phyloP scores from a whole-genome alignment of 805 yeast species.

The Spathaspora girioi region DNA sequence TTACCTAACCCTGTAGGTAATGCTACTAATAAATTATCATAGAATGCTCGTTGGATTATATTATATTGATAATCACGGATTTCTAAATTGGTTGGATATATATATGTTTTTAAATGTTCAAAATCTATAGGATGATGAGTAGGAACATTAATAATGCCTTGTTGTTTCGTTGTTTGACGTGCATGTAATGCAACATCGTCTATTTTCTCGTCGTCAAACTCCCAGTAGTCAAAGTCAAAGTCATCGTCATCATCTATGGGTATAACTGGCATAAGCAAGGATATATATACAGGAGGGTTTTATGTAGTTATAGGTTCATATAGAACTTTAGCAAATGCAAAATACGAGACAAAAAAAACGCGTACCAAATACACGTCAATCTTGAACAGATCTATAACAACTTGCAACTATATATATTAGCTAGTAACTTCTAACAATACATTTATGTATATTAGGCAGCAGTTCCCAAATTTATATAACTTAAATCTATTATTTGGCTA shows the following conservation, averaged over 20 bases:
- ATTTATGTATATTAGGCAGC: too few species aligned
- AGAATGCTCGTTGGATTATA: constrained; percentile 70
- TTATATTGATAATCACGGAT: constrained; percentile 85
- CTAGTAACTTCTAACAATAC: too few species aligned
- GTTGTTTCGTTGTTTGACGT: background rate
- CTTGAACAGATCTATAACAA: too few species aligned
- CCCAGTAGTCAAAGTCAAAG: constrained; percentile 11
- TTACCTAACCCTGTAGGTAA: constrained; percentile 97
- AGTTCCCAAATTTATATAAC: too few species aligned
- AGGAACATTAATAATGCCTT: constrained; percentile 8
- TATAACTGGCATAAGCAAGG: constrained; percentile 1
- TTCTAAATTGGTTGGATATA: constrained; percentile 84
- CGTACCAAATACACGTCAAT: background rate
- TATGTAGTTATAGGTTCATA: background rate
- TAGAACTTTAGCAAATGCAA: background rate
- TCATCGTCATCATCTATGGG: constrained; percentile 5
- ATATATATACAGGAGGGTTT: background rate
- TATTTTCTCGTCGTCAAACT: constrained; percentile 11
- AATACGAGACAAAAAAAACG: background rate
- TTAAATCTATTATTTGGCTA: too few species aligned
- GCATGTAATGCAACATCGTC: constrained; percentile 8
- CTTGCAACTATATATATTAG: too few species aligned
- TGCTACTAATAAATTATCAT: constrained; percentile 76
- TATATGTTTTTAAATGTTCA: constrained; percentile 35
- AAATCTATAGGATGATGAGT: constrained; percentile 25